These are phyloP conservation scores for Penicillium malachiteum DNA, from an alignment of 495 filamentous ascomycete species.

Conservation along the genomic window DNA sequence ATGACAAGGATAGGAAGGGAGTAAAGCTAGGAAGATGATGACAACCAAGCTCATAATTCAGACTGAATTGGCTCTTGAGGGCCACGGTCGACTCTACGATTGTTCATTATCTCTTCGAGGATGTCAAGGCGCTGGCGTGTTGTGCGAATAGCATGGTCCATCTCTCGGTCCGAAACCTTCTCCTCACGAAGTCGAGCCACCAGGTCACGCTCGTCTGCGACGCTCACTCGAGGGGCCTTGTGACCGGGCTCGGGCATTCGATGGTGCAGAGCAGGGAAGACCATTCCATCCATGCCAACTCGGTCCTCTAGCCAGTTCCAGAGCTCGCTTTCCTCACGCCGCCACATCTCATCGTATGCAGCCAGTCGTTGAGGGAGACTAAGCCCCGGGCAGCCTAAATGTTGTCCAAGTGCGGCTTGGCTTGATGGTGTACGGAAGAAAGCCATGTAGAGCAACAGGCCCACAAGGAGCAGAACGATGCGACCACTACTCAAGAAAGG, in stretches of 20 bases:
- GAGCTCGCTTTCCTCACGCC: constrained; percentile 80
- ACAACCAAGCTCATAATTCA: constrained; percentile 13
- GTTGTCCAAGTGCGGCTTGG: constrained; percentile 34
- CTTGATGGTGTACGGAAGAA: constrained; percentile 58
- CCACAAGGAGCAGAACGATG: constrained; percentile 50
- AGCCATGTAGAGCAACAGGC: constrained; percentile 54
- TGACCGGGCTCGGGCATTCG: constrained; percentile 25
- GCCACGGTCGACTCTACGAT: constrained; percentile 41
- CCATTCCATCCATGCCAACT: constrained; percentile 69
- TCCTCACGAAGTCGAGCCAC: constrained; percentile 58
- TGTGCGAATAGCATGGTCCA: constrained; percentile 79
- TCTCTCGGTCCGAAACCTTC: constrained; percentile 74
- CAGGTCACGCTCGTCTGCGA: constrained; percentile 34
- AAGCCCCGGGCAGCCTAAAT: constrained; percentile 36
- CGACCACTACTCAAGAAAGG: constrained; percentile 72
- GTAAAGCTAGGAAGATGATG: no score
- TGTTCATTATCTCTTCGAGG: constrained; percentile 69
- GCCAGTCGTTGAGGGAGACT: constrained; percentile 63
- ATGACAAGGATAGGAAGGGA: no score
- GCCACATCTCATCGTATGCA: constrained; percentile 95
- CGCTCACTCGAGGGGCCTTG: constrained; percentile 20
- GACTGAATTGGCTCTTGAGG: constrained; percentile 15
- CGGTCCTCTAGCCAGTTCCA: constrained; percentile 97
- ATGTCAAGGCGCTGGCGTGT: constrained; percentile 79
- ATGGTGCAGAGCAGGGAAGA: constrained; percentile 37